Conservation (phyloP, 2,329 filamentous ascomycete species). For the Cordyceps sp. region DNA sequence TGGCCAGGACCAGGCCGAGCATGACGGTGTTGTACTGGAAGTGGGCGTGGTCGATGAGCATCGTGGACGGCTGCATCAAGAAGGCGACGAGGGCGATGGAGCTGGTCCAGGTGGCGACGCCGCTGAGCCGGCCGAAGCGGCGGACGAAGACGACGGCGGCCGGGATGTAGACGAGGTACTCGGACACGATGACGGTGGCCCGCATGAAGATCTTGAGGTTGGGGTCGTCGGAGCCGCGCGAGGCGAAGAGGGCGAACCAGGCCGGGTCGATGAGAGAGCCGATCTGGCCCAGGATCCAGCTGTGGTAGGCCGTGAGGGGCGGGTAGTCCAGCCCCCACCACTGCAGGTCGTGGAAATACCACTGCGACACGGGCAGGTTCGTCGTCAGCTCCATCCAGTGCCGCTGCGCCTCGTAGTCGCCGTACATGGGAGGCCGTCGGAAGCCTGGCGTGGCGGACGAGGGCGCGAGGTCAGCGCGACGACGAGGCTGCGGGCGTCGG, state of each 20-base stretch:
- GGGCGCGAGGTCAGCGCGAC: neutral
- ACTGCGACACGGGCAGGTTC: constrained; percentile 76
- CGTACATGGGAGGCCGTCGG: constrained; percentile 73
- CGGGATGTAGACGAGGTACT: constrained; percentile 80
- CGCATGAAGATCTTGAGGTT: constrained; percentile 90
- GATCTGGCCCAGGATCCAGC: constrained; percentile 83
- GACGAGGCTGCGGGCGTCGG: neutral
- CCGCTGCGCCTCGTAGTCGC: constrained; percentile 93
- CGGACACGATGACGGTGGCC: constrained; percentile 75
- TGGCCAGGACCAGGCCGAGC: constrained; percentile 77
- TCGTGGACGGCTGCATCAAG: constrained; percentile 77
- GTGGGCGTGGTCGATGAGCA: constrained; percentile 86
- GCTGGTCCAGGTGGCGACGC: constrained; percentile 65
- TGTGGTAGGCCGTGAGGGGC: constrained; percentile 93
- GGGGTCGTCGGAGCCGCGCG: constrained; percentile 65
- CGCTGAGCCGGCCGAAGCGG: constrained; percentile 58
- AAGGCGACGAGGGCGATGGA: constrained; percentile 79
- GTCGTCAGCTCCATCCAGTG: constrained; percentile 98
- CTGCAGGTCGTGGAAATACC: constrained; percentile 93
- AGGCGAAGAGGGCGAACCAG: constrained; percentile 79
- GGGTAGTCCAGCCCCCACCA: constrained; percentile 99
- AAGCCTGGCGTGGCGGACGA: constrained; percentile 32
- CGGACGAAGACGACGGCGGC: constrained; percentile 74
- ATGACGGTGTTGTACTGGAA: constrained; percentile 99
- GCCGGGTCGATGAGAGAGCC: constrained; percentile 60